Base-by-base conservation (phyloP, 2,329 filamentous ascomycete species). In the Neonectria neomacrospora region DNA sequence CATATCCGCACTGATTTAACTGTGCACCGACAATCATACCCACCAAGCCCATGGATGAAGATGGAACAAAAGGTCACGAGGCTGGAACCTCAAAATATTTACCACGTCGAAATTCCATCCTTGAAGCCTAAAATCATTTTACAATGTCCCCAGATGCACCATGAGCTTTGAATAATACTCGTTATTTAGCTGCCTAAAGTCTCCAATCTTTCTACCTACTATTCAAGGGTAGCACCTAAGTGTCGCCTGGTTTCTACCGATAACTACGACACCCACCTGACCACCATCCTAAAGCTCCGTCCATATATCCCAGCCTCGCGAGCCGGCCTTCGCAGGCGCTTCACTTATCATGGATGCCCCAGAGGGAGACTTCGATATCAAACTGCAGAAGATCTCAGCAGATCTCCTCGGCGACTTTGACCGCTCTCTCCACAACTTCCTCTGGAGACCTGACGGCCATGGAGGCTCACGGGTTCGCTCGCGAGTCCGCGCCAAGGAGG, bases 391-490 rank as follows among this genome's bases (percentile, higher is more conserved):
- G 70, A 80, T 84, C 58, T 89, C 89, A 2, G 79, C 78, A 9
- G 86, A 89, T 61, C 81, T 90, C 62, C 81, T 91, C 18, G 78
- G 78, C 54, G 86, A 90, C 67, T 85, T 90, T 69, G 82, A 87
- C 74, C 77, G 77, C 56, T 84, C 83, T 5, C 76, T 91, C 3
- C 76, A 69, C 2, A 79, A 80, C 2, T 85, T 89, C 64, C 78
- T 89, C 5, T 82, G 82, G 68, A 87, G 85, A 66, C 78, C 80
- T 2, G 81, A 85, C 65, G 81, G 79, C 52, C 77, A 81, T 58
- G 81, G 80, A 22, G 74, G 75, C 22, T 73, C 71, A 5, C 74
- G 76, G 39, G 76, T 86, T n/a, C 80, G 85, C 52, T 80, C 79
- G 20, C 81, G 82, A 56, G 85, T 88, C 39, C 81, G 83, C 26